phyloP scores from a whole-genome alignment of 2,329 filamentous ascomycete genomes.

The Exophiala aquamarina region DNA sequence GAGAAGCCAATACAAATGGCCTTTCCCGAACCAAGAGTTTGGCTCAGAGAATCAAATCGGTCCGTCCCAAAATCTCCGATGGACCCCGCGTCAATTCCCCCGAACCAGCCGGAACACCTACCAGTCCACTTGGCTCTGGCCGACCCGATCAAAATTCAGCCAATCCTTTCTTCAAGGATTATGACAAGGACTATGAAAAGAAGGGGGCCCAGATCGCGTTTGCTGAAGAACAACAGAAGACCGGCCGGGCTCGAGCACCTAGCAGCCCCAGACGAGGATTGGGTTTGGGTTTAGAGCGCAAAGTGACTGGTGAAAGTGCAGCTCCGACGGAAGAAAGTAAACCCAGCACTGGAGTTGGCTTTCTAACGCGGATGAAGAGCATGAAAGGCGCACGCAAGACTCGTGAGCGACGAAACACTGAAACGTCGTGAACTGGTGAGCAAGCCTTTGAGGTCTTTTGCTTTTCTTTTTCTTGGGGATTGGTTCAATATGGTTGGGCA shows the following conservation, averaged over 20 bases:
- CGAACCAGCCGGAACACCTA: constrained; percentile 39
- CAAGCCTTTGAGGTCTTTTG: too few relatives aligned
- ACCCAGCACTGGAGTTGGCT: constrained; percentile 56
- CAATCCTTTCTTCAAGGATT: constrained; percentile 86
- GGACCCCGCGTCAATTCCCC: constrained; percentile 61
- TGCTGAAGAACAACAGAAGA: constrained; percentile 44
- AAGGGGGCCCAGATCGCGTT: constrained; percentile 61
- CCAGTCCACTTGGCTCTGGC: constrained; percentile 34
- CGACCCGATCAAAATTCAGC: constrained; percentile 46
- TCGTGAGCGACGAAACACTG: constrained; percentile 38
- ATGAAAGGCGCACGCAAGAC: constrained; percentile 64
- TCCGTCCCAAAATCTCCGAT: constrained; percentile 62
- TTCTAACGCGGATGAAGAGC: constrained; percentile 78
- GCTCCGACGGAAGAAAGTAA: constrained; percentile 41
- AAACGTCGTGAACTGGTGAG: constrained; percentile 6
- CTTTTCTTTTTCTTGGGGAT: too few relatives aligned
- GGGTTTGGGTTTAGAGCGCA: constrained; percentile 60
- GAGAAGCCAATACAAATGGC: constrained; percentile 50
- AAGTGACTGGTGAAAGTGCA: constrained; percentile 62
- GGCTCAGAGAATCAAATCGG: constrained; percentile 80
- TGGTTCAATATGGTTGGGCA: neutral
- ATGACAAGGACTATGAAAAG: constrained; percentile 64
- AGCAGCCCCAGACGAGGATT: constrained; percentile 59
- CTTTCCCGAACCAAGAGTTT: constrained; percentile 91
- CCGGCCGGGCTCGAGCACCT: constrained; percentile 47